Conservation (phyloP, 1,139 yeast genomes). For the Arxiozyma slooffiae region DNA sequence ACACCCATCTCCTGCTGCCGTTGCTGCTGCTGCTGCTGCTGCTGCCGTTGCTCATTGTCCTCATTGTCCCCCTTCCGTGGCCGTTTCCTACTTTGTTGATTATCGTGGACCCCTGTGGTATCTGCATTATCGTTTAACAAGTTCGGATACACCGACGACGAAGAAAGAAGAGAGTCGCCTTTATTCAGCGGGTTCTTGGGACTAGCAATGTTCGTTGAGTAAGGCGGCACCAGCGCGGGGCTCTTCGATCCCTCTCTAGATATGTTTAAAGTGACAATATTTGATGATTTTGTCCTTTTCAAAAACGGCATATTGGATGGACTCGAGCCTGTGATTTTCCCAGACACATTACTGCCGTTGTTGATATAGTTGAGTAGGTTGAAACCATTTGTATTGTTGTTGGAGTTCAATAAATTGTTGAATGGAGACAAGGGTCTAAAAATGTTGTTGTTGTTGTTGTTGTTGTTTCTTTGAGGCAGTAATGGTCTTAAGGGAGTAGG, state of each 20-base stretch:
- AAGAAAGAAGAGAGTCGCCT: background rate
- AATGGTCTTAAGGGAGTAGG: conserved; percentile 5
- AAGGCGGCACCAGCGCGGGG: conserved; percentile 11
- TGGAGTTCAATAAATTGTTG: conserved; percentile 1
- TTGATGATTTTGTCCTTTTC: conserved; percentile 29
- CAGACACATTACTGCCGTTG: background rate
- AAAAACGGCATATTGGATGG: conserved; percentile 24
- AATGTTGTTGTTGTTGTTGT: no score
- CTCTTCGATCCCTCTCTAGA: conserved; percentile 30
- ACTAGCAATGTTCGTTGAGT: background rate
- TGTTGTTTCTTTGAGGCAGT: background rate
- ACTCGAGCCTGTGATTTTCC: conserved; percentile 4
- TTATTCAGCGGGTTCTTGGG: background rate
- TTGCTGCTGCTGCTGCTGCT: no score
- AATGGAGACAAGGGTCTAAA: conserved; percentile 4
- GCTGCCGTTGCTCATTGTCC: no score
- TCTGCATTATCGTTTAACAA: background rate
- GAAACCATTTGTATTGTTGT: background rate
- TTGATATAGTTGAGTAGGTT: background rate
- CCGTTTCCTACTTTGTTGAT: background rate
- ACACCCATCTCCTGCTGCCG: no score
- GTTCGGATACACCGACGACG: conserved; percentile 2
- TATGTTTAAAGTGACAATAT: conserved; percentile 30
- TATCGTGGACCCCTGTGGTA: no score
- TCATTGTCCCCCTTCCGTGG: conserved; percentile 3